Evolutionary conservation across 2,329 filamentous ascomycete genomes (phyloP).

Genomic region (Fusarium anthophilum): DNA sequence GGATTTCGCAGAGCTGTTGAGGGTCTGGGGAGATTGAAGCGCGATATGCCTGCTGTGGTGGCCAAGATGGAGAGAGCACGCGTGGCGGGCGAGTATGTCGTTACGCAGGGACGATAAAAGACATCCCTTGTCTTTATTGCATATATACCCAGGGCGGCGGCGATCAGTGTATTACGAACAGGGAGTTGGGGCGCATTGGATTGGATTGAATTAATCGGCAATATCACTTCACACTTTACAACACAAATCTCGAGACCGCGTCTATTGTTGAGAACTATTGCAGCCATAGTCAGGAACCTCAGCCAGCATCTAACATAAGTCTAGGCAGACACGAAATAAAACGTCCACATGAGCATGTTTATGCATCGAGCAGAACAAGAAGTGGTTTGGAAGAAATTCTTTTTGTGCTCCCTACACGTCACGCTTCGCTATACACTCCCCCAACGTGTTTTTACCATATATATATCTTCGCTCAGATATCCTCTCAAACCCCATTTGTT

Average conservation of each 20-base stretch:
- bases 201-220: slow-evolving; percentile 1
- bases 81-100: slow-evolving; percentile 67
- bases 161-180: slow-evolving; percentile 3
- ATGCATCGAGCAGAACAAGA: background rate
- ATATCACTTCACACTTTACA: background rate
- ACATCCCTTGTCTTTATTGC: background rate
- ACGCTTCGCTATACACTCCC: slow-evolving; percentile 19
- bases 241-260: slow-evolving; percentile 8
- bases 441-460: slow-evolving; percentile 24
- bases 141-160: slow-evolving; percentile 30
- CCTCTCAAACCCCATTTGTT: slow-evolving; percentile 14
- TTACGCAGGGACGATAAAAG: slow-evolving; percentile 46
- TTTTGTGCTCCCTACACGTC: slow-evolving; percentile 17
- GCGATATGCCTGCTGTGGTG: slow-evolving; percentile 68
- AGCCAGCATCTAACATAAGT: slow-evolving; percentile 19
- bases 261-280: slow-evolving; percentile 35
- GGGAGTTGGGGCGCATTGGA: slow-evolving; percentile 21
- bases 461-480: slow-evolving; percentile 17
- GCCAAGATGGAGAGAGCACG: slow-evolving; percentile 73
- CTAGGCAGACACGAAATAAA: slow-evolving; percentile 6
- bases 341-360: background rate
- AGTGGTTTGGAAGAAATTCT: background rate
- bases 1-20: slow-evolving; percentile 59
- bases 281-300: slow-evolving; percentile 26
- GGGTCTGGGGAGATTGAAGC: slow-evolving; percentile 63